Percentiles rank a stretch among this genome's conserved stretches.
Conservation (phyloP, 1,284 basidiomycete species). For the Anthracocystis walkeri region DNA sequence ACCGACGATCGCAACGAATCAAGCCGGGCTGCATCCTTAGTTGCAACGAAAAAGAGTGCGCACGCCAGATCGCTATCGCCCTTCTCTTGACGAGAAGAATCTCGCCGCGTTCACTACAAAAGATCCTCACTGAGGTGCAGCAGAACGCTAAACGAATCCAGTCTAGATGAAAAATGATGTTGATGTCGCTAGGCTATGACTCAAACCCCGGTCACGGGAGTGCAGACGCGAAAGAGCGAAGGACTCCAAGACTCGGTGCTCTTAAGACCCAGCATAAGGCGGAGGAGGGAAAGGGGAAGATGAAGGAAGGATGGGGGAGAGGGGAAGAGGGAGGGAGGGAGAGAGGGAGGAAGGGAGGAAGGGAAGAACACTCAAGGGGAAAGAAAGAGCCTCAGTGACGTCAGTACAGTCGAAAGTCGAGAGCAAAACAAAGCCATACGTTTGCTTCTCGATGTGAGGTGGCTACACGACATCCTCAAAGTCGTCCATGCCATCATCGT, state of each 20-base stretch:
- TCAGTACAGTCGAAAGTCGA: constrained; percentile 17
- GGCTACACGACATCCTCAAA: constrained; percentile 63
- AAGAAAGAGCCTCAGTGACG: constrained; percentile 1
- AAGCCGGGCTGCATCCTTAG: constrained; percentile 43
- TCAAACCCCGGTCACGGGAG: constrained; percentile 59
- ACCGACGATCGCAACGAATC: constrained; percentile 19
- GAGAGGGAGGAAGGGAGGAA: not conserved
- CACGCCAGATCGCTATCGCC: constrained; percentile 33
- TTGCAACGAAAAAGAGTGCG: constrained; percentile 12
- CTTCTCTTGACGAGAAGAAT: constrained; percentile 10
- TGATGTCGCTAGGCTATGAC: constrained; percentile 58
- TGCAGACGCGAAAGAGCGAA: constrained; percentile 9
- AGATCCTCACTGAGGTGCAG: constrained; percentile 13
- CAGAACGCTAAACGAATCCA: constrained; percentile 28
- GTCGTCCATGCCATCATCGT: constrained; percentile 61
- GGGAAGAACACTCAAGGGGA: not conserved
- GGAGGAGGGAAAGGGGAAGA: constrained; percentile 1
- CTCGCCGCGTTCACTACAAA: constrained; percentile 20
- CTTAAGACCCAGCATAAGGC: constrained; percentile 54
- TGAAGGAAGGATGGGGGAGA: not conserved
- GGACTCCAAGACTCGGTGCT: constrained; percentile 56
- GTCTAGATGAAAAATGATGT: constrained; percentile 33
- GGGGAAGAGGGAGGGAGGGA: not conserved
- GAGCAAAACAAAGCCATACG: constrained; percentile 1
- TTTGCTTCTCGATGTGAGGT: constrained; percentile 13